phyloP scores from a whole-genome alignment of 441 rosid genomes.

The California macrophylla region DNA sequence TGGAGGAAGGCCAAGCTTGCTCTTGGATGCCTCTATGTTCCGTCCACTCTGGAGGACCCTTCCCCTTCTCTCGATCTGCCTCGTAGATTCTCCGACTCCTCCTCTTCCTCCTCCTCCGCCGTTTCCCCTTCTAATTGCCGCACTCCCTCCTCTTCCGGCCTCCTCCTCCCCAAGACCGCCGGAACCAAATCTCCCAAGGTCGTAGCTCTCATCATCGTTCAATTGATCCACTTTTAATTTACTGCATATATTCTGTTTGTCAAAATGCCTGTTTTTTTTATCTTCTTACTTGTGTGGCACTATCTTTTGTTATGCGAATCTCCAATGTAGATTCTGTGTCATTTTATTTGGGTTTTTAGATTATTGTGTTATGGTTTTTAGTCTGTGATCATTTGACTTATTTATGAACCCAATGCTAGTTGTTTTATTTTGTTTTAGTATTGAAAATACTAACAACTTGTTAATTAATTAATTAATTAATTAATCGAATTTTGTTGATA shows the following conservation, averaged over 20 bases:
- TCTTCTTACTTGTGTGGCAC: neutral
- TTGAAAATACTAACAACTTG: neutral
- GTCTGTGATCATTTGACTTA: neutral
- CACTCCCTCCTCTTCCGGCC: conserved; percentile 37
- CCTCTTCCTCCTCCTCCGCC: conserved; percentile 32
- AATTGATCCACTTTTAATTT: neutral
- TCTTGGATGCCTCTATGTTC: conserved; percentile 19
- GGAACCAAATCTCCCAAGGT: conserved; percentile 50
- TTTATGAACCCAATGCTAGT: neutral
- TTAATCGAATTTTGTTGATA: neutral
- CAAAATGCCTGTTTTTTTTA: neutral
- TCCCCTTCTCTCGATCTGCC: conserved; percentile 16
- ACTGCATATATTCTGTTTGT: neutral
- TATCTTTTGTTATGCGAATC: neutral
- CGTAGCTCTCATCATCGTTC: neutral
- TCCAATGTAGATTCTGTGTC: neutral
- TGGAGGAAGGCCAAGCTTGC: conserved; percentile 22
- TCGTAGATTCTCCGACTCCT: conserved; percentile 38
- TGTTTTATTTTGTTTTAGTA: neutral
- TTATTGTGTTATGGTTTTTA: neutral
- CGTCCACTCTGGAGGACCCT: conserved; percentile 11
- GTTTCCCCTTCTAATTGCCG: neutral
- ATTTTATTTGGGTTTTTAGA: neutral
- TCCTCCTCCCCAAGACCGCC: conserved; percentile 42
- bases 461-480: neutral